Evolutionary conservation across 805 yeast genomes (phyloP).

Genomic region (Sugiyamaella qingdaonensis): DNA sequence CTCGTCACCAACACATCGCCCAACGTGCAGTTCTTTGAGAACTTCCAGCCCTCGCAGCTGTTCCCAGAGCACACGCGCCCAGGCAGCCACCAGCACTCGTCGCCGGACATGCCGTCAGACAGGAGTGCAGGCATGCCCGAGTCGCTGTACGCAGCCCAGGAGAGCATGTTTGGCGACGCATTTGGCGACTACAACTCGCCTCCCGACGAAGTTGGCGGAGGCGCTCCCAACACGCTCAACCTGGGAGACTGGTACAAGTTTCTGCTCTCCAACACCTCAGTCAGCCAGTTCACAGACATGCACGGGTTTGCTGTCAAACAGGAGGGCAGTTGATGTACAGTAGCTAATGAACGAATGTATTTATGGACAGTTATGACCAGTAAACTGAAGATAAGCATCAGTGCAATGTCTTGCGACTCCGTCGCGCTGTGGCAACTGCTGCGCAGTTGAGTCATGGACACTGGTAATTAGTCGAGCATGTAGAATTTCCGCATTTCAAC

Average conservation of each 20-base stretch:
- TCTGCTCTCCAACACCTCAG: slow-evolving; percentile 24
- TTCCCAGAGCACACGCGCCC: slow-evolving; percentile 38
- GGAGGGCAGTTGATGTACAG: slow-evolving; percentile 1
- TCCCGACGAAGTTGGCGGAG: slow-evolving; percentile 15
- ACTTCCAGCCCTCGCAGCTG: slow-evolving; percentile 55
- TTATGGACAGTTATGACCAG: neutral
- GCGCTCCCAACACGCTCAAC: slow-evolving; percentile 31
- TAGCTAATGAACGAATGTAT: too few relatives aligned
- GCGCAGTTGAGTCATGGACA: too few relatives aligned
- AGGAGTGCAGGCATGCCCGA: slow-evolving; percentile 12
- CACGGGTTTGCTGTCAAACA: slow-evolving; percentile 4
- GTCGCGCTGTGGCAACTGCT: too few relatives aligned
- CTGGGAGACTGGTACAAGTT: slow-evolving; percentile 40
- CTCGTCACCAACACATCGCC: slow-evolving; percentile 32
- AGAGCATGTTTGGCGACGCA: slow-evolving; percentile 10
- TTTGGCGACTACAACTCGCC: slow-evolving; percentile 15
- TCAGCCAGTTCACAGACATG: slow-evolving; percentile 6
- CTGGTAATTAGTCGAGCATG: too few relatives aligned
- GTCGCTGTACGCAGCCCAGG: slow-evolving; percentile 13
- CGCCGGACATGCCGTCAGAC: slow-evolving; percentile 9
- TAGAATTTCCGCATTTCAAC: too few relatives aligned
- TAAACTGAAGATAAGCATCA: too few relatives aligned
- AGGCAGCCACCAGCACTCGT: slow-evolving; percentile 5
- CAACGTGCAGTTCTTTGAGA: slow-evolving; percentile 38
- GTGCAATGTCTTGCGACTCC: too few relatives aligned